These are phyloP conservation scores for Aspergillus amoenus DNA, from an alignment of 2,329 filamentous ascomycete species.

Conservation along the genomic window DNA sequence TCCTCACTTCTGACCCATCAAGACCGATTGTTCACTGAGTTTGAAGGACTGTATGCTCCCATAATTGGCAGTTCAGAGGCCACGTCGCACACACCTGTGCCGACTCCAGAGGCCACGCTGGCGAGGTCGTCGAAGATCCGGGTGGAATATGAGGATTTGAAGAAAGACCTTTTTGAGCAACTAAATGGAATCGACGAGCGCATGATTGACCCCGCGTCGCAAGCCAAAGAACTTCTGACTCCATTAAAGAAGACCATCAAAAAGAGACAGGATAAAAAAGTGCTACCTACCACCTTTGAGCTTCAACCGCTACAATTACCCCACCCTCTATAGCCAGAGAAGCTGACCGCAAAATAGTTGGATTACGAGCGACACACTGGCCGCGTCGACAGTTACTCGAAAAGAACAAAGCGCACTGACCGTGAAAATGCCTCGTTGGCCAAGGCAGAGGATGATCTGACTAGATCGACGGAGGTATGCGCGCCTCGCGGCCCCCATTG, in stretches of 20 bases:
- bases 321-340: neutral
- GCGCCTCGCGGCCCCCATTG: neutral
- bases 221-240: constrained; percentile 67
- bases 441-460: constrained; percentile 71
- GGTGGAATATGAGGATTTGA: constrained; percentile 68
- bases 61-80: constrained; percentile 66
- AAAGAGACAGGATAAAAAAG: constrained; percentile 77
- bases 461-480: constrained; percentile 62
- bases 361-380: constrained; percentile 79
- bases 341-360: constrained; percentile 45
- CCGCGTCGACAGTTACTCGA: constrained; percentile 66
- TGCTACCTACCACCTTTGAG: constrained; percentile 19
- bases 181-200: constrained; percentile 68
- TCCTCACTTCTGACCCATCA: constrained; percentile 69
- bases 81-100: constrained; percentile 54
- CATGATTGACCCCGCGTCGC: constrained; percentile 67
- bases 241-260: constrained; percentile 81
- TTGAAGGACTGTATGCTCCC: constrained; percentile 73
- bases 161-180: constrained; percentile 69
- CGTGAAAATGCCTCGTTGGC: constrained; percentile 70
- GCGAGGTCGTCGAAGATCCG: constrained; percentile 65
- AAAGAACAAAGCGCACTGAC: constrained; percentile 68
- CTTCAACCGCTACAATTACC: neutral
- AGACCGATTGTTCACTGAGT: constrained; percentile 64
- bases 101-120: constrained; percentile 64